phyloP scores from a whole-genome alignment of 2,329 filamentous ascomycete genomes.

The Sarocladiaceae sp. region DNA sequence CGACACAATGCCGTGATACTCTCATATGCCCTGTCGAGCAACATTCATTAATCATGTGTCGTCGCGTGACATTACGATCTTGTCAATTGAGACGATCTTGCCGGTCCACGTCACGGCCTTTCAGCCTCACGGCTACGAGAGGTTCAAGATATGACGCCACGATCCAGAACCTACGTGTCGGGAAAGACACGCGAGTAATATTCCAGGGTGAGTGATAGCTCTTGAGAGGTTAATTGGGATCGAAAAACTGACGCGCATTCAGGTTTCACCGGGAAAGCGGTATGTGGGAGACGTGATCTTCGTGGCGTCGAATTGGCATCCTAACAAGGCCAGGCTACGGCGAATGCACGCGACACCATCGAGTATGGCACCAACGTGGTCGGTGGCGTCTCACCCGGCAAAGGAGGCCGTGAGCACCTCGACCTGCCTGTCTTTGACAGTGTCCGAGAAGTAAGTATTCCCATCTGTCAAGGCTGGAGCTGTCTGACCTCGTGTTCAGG shows the following conservation, averaged over 20 bases:
- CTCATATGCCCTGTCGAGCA: too few species aligned
- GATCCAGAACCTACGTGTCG: conserved; percentile 24
- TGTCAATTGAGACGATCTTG: not conserved
- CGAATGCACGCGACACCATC: conserved; percentile 33
- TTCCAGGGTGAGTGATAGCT: conserved; percentile 24
- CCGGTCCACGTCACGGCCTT: not conserved
- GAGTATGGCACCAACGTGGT: conserved; percentile 33
- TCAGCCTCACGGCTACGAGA: not conserved
- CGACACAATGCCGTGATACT: too few species aligned
- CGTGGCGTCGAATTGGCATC: not conserved
- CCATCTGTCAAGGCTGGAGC: too few species aligned
- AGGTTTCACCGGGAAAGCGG: conserved; percentile 35
- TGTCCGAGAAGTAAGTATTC: conserved; percentile 26
- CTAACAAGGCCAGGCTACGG: conserved; percentile 24
- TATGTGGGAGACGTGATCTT: conserved; percentile 18
- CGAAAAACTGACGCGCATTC: not conserved
- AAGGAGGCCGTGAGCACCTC: conserved; percentile 27
- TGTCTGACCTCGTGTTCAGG: conserved; percentile 18
- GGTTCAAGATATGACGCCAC: conserved; percentile 21
- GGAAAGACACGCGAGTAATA: conserved; percentile 26
- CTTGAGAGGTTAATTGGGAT: not conserved
- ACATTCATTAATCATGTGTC: not conserved
- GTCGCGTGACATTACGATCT: not conserved
- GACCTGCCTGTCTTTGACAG: conserved; percentile 31
- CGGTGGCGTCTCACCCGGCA: conserved; percentile 33